Base-by-base conservation (phyloP, 116 monocot genomes). In the Trichopus zeylanicus region DNA sequence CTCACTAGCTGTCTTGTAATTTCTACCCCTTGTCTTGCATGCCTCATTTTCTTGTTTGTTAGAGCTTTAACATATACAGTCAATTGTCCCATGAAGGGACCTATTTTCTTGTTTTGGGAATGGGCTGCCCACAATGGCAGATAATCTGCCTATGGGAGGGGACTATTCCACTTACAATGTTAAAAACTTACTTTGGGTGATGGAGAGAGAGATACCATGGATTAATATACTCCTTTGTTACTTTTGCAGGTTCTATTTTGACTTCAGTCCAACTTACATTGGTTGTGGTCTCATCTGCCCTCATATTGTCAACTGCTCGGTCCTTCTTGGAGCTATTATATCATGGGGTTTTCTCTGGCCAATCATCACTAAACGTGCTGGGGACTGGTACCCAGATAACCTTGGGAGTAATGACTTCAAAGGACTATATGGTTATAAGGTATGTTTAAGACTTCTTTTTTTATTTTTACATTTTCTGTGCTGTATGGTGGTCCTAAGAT, bases 311-410 rank as follows among this genome's bases (percentile, higher is more conserved):
- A 97, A 97, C 51, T 90, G 91, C 58, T 97, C 97, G 7, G 79
- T 87, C 42, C 81, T 97, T 58, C 63, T 97, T 63, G 97, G 90
- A 28, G 90, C 97, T 48, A 97, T 97, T 46, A 79, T 97, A 72
- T 97, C 97, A 26, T 97, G 97, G 97, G 91, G 97, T 27, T 72
- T 97, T 53, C 87, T 97, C 47, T 97, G 97, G 97, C 97, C 97
- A 30, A 79, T 66, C 64, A 97, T 97, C 55, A 62, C 68, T 31
- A 53, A 48, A n/a, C 83, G 63, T 51, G 97, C 87, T 21, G 97
- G 97, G 28, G 79, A 79, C 67, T 97, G 97, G 97, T 97, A 97
- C 52, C 91, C 91, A 18, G 79, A 71, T 66, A 77, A 78, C 56
- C 84, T 97, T 54, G 89, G 35, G 52, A 74, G 73, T 65, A 93